Conservation (phyloP, 1,284 basidiomycete species). For the Microbotryum violaceum region DNA sequence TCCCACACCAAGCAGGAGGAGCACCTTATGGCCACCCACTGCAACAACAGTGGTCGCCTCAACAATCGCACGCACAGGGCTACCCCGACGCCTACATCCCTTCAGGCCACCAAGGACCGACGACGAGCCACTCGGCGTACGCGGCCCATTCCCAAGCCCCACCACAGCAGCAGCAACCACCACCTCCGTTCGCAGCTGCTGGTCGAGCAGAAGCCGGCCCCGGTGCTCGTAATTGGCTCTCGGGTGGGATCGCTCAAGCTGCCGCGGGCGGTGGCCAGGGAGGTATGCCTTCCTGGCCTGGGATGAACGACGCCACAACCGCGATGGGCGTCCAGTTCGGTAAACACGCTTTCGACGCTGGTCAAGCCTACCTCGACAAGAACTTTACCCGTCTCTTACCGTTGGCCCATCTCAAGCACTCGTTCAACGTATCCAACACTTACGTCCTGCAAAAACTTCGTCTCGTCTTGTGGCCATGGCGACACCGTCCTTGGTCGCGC, state of each 20-base stretch:
- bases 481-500: slow-evolving; percentile 49
- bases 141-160: background rate
- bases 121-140: too few relatives aligned
- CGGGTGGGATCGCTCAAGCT: background rate
- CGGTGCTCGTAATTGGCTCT: background rate
- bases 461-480: slow-evolving; percentile 92
- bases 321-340: slow-evolving; percentile 96
- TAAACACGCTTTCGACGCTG: slow-evolving; percentile 80
- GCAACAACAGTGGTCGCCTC: slow-evolving; percentile 6
- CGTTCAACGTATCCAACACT: slow-evolving; percentile 93
- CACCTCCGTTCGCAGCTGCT: background rate
- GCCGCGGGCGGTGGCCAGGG: background rate
- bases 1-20: background rate
- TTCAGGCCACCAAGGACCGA: background rate
- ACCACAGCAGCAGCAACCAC: background rate
- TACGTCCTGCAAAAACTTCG: slow-evolving; percentile 89
- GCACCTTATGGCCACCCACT: background rate
- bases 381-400: slow-evolving; percentile 76
- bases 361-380: slow-evolving; percentile 90
- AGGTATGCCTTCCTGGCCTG: slow-evolving; percentile 9
- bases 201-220: background rate
- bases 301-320: slow-evolving; percentile 83
- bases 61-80: background rate
- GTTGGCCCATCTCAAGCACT: slow-evolving; percentile 71
- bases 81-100: slow-evolving; percentile 23